Conservation (phyloP, 108 stramenopile species). For the Cylindrotheca closterium region DNA sequence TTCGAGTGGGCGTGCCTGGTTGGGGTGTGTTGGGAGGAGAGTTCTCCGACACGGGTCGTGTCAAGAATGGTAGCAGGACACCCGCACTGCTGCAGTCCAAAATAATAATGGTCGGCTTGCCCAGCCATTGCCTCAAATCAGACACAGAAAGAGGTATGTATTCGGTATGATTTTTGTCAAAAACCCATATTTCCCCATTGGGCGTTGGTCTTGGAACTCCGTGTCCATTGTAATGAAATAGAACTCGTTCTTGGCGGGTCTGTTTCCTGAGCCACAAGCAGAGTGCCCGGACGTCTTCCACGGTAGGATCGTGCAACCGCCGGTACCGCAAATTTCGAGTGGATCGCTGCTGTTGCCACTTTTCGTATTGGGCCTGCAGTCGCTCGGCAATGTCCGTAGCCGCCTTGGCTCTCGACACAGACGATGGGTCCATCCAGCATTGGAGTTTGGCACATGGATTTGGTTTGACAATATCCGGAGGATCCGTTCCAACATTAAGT, state of each 20-base stretch:
- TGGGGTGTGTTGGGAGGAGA: conserved; percentile 30
- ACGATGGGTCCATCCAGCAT: conserved; percentile 94
- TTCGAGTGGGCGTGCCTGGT: background rate
- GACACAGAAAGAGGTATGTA: conserved; percentile 93
- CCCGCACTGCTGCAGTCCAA: conserved; percentile 94
- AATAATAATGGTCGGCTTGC: conserved; percentile 89
- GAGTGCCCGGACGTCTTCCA: conserved; percentile 87
- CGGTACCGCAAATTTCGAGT: conserved; percentile 60
- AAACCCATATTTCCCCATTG: conserved; percentile 97
- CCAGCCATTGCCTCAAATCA: conserved; percentile 91
- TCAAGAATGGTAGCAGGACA: conserved; percentile 87
- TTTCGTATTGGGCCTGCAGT: conserved; percentile 90
- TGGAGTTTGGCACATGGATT: conserved; percentile 89
- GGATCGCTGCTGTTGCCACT: conserved; percentile 79
- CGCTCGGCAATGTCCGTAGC: conserved; percentile 84
- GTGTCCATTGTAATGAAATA: conserved; percentile 99
- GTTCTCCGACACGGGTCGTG: conserved; percentile 38
- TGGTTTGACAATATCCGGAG: conserved; percentile 91
- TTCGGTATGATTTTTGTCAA: conserved; percentile 95
- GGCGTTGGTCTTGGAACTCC: conserved; percentile 96
- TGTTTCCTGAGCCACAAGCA: conserved; percentile 72
- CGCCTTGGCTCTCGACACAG: conserved; percentile 73
- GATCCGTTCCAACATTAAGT: conserved; percentile 92
- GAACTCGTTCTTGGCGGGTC: conserved; percentile 81
- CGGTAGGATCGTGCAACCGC: conserved; percentile 90